phyloP scores from a whole-genome alignment of 1,284 basidiomycete genomes.

The Ceratobasidium theobromae region DNA sequence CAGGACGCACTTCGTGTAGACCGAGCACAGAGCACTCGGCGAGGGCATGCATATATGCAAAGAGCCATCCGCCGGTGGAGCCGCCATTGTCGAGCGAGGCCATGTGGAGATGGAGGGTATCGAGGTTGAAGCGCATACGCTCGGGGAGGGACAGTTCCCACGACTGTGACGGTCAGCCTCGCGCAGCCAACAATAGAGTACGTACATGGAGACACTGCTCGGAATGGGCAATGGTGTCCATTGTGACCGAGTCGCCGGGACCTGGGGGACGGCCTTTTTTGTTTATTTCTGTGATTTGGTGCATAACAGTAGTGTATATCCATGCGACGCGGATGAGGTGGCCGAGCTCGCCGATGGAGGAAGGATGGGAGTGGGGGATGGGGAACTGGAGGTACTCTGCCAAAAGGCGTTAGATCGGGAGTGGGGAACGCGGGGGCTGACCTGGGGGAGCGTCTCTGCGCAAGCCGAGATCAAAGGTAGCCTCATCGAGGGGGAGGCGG shows the following conservation, averaged over 20 bases:
- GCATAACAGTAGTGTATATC: slow-evolving; percentile 34
- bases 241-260: slow-evolving; percentile 21
- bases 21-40: slow-evolving; percentile 65
- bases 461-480: slow-evolving; percentile 67
- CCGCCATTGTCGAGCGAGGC: slow-evolving; percentile 71
- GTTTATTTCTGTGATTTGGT: slow-evolving; percentile 30
- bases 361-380: neutral
- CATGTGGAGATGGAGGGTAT: slow-evolving; percentile 64
- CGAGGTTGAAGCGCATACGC: slow-evolving; percentile 64
- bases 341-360: slow-evolving; percentile 34
- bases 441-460: slow-evolving; percentile 34
- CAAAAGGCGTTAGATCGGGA: slow-evolving; percentile 2
- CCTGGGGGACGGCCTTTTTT: slow-evolving; percentile 13
- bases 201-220: slow-evolving; percentile 35
- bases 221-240: slow-evolving; percentile 16
- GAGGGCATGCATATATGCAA: slow-evolving; percentile 67
- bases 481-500: slow-evolving; percentile 71
- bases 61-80: slow-evolving; percentile 75
- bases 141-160: slow-evolving; percentile 67
- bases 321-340: slow-evolving; percentile 34
- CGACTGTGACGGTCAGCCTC: slow-evolving; percentile 28
- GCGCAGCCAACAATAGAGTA: neutral
- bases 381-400: slow-evolving; percentile 34
- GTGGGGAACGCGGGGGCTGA: neutral
- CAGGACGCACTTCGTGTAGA: slow-evolving; percentile 57